A percentile compares a stretch with the other conserved stretches of the same genome.
These are phyloP conservation scores for Paecilomyces dactylethromorphus DNA, from an alignment of 2,329 filamentous ascomycete genomes.

Conservation along the genomic window DNA sequence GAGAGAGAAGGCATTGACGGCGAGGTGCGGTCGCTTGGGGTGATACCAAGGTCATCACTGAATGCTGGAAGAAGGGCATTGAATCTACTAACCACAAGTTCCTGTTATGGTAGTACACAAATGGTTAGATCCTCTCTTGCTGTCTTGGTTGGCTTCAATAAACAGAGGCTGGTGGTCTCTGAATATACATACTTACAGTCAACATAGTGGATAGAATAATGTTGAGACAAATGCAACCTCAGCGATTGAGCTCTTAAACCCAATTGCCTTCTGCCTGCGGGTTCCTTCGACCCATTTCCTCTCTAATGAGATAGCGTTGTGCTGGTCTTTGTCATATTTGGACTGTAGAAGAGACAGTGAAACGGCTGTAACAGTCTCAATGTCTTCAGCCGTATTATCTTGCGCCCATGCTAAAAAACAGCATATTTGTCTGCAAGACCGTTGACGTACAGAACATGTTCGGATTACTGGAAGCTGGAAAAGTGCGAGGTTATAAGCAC, in stretches of 20 bases:
- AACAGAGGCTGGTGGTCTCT: too few relatives aligned
- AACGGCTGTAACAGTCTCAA: background rate
- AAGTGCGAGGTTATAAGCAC: background rate
- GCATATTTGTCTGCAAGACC: background rate
- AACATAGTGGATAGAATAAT: background rate
- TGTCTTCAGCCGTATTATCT: background rate
- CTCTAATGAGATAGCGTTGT: background rate
- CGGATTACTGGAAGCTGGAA: background rate
- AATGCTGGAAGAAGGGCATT: background rate
- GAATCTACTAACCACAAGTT: background rate
- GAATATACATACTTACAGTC: background rate
- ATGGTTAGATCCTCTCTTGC: background rate
- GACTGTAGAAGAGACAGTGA: background rate
- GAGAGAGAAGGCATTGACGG: slow-evolving; percentile 46
- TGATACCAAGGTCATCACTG: background rate
- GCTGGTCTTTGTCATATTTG: background rate
- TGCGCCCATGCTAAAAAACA: background rate
- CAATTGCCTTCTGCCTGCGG: background rate
- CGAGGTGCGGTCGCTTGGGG: background rate
- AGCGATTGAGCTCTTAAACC: background rate
- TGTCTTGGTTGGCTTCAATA: too few relatives aligned
- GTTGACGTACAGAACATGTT: background rate
- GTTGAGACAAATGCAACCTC: background rate
- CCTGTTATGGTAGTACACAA: background rate
- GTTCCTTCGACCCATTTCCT: background rate